These are phyloP conservation scores for Suhomyces taliae DNA, from an alignment of 1,139 yeast species.

Conservation along the genomic window DNA sequence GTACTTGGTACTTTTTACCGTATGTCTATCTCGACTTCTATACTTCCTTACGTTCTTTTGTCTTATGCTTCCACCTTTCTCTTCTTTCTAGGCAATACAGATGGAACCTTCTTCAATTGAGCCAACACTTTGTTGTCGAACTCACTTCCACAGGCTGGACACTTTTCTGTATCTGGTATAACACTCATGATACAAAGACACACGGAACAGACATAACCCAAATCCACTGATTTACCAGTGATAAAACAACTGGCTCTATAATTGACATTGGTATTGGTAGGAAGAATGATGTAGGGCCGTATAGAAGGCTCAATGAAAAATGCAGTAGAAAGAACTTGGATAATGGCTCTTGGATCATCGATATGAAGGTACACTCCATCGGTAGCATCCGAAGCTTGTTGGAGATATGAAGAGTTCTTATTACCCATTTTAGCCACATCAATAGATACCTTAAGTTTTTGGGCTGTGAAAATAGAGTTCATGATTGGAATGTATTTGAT, in stretches of 20 bases:
- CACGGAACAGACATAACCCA: conserved; percentile 94
- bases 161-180: conserved; percentile 57
- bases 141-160: conserved; percentile 54
- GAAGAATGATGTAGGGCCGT: conserved; percentile 71
- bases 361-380: conserved; percentile 83
- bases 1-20: too few relatives aligned
- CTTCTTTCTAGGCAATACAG: conserved; percentile 42
- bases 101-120: conserved; percentile 52
- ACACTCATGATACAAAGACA: conserved; percentile 80
- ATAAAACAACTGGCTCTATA: conserved; percentile 93
- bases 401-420: conserved; percentile 74
- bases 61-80: conserved; percentile 23
- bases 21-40: too few relatives aligned
- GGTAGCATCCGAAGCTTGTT: conserved; percentile 96
- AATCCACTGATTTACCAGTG: conserved; percentile 84
- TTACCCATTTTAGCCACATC: conserved; percentile 86
- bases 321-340: conserved; percentile 65
- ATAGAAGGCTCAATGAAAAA: conserved; percentile 82
- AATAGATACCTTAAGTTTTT: conserved; percentile 83
- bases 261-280: conserved; percentile 85
- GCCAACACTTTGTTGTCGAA: conserved; percentile 50
- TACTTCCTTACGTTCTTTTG: neutral
- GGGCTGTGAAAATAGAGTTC: conserved; percentile 97
- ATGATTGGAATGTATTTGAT: conserved; percentile 88
- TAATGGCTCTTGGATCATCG: conserved; percentile 71